Evolutionary conservation across 2,329 filamentous ascomycete genomes (phyloP).

Genomic region (Talaromyces albobiverticillius): DNA sequence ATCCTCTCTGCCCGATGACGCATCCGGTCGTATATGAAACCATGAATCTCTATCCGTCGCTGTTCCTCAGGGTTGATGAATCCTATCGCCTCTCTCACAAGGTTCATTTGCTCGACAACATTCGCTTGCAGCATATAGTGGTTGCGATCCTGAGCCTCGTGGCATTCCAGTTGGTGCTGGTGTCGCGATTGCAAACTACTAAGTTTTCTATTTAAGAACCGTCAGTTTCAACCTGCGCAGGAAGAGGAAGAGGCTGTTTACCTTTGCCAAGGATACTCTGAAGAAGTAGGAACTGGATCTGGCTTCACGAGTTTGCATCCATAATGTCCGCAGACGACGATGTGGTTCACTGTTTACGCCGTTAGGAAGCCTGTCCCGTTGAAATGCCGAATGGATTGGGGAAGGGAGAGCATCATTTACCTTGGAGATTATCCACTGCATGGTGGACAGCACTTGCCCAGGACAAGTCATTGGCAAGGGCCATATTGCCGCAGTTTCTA

Average conservation of each 20-base stretch:
- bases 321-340: slow-evolving; percentile 13
- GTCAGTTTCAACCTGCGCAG: too few relatives aligned
- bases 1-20: slow-evolving; percentile 8
- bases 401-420: background rate
- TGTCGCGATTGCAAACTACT: slow-evolving; percentile 1
- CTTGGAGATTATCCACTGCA: slow-evolving; percentile 6
- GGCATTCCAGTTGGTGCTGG: slow-evolving; percentile 6
- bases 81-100: slow-evolving; percentile 2
- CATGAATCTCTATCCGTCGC: slow-evolving; percentile 5
- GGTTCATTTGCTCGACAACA: slow-evolving; percentile 10
- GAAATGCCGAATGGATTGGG: background rate
- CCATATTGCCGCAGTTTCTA: slow-evolving; percentile 12
- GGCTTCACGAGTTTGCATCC: slow-evolving; percentile 9
- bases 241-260: background rate
- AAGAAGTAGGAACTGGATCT: background rate
- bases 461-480: slow-evolving; percentile 5
- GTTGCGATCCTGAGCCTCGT: slow-evolving; percentile 1
- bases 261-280: slow-evolving; percentile 12
- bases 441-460: slow-evolving; percentile 12
- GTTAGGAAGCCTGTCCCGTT: background rate
- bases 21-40: slow-evolving; percentile 9
- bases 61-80: background rate
- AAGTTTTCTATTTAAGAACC: slow-evolving; percentile 1
- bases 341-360: slow-evolving; percentile 5
- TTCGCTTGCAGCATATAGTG: slow-evolving; percentile 6